Percentiles rank a stretch among this genome's conserved stretches.
These are phyloP conservation scores for Phytophthora melonis DNA, from an alignment of 352 stramenopile species.

Conservation along the genomic window DNA sequence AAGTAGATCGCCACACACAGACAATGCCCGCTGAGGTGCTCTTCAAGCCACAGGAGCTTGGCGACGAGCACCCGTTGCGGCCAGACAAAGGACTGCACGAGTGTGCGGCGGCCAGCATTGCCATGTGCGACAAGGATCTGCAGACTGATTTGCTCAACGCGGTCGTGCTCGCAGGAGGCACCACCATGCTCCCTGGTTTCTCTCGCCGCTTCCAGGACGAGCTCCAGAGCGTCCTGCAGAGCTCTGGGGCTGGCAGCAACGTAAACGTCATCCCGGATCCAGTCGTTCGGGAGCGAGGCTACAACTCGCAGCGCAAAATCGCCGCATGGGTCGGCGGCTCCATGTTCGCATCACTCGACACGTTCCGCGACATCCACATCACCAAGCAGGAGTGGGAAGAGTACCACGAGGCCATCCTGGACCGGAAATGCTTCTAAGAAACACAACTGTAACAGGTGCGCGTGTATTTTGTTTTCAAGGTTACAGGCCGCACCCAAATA, in stretches of 20 bases:
- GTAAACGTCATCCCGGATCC: slow-evolving; percentile 85
- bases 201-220: slow-evolving; percentile 86
- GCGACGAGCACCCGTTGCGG: slow-evolving; percentile 92
- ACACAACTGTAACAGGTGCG: slow-evolving; percentile 8
- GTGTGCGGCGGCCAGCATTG: slow-evolving; percentile 81
- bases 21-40: slow-evolving; percentile 77
- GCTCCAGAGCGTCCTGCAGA: slow-evolving; percentile 46
- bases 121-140: slow-evolving; percentile 88
- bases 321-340: slow-evolving; percentile 91
- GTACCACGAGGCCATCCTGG: slow-evolving; percentile 86
- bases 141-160: slow-evolving; percentile 78
- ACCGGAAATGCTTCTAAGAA: slow-evolving; percentile 84
- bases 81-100: slow-evolving; percentile 86
- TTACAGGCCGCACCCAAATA: slow-evolving; percentile 27
- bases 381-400: slow-evolving; percentile 92
- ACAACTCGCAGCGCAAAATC: slow-evolving; percentile 88
- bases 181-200: slow-evolving; percentile 86
- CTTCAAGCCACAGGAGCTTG: slow-evolving; percentile 88
- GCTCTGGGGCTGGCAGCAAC: slow-evolving; percentile 14
- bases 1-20: slow-evolving; percentile 84
- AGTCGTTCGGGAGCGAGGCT: slow-evolving; percentile 79
- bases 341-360: slow-evolving; percentile 90
- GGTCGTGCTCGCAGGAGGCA: slow-evolving; percentile 86
- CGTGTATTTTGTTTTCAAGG: slow-evolving; percentile 32
- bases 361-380: slow-evolving; percentile 91